Conservation (phyloP, 345 rosid species). For the Acer saccharum region DNA sequence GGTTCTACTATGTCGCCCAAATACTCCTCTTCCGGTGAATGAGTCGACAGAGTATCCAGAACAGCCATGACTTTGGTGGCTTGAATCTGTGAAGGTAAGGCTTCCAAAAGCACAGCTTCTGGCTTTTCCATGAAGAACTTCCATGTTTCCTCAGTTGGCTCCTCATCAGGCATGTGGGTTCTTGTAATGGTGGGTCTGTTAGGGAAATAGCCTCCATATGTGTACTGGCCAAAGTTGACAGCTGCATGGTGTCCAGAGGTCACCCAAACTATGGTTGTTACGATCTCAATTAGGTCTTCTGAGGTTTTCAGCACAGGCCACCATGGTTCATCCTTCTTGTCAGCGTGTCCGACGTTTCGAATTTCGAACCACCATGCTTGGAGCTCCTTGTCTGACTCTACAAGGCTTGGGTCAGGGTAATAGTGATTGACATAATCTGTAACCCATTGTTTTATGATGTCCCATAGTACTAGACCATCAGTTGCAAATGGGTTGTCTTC, state of each 20-base stretch:
- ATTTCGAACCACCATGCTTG: slow-evolving; percentile 38
- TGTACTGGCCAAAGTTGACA: slow-evolving; percentile 2
- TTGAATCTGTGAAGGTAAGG: slow-evolving; percentile 50
- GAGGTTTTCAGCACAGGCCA: slow-evolving; percentile 15
- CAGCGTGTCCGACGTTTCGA: neutral
- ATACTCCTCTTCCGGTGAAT: slow-evolving; percentile 55
- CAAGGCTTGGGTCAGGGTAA: slow-evolving; percentile 5
- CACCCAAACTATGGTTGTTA: slow-evolving; percentile 13
- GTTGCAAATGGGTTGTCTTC: slow-evolving; percentile 40
- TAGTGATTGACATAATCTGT: slow-evolving; percentile 16
- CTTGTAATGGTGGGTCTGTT: slow-evolving; percentile 32
- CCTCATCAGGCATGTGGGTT: slow-evolving; percentile 44
- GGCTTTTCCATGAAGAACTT: slow-evolving; percentile 37
- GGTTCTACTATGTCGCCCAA: slow-evolving; percentile 34
- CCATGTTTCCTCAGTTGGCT: slow-evolving; percentile 36
- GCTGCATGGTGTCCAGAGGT: neutral
- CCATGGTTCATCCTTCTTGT: slow-evolving; percentile 9
- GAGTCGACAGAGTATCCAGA: slow-evolving; percentile 39
- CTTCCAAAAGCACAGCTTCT: slow-evolving; percentile 28
- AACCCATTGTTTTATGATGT: slow-evolving; percentile 10
- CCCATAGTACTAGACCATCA: slow-evolving; percentile 34
- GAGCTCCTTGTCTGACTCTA: slow-evolving; percentile 28
- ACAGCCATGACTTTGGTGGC: slow-evolving; percentile 47
- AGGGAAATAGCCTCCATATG: slow-evolving; percentile 5
- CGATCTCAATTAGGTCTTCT: neutral